Evolutionary conservation across 140 eudicot genomes (phyloP).

Genomic region (Cichorium intybus): DNA sequence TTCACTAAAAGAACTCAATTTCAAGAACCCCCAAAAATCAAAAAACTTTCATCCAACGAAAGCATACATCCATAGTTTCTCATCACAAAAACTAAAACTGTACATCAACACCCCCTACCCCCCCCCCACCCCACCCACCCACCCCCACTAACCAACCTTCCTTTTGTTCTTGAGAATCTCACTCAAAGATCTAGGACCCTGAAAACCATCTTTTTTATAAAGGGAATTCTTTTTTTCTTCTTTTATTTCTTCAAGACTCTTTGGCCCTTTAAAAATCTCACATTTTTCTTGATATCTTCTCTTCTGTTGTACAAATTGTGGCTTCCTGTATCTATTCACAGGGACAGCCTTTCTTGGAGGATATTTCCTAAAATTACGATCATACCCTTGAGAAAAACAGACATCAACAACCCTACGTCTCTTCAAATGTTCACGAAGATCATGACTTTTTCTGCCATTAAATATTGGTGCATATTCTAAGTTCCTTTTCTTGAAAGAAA

Average conservation of each 20-base stretch:
- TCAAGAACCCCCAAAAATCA: background rate
- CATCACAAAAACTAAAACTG: slow-evolving; percentile 24
- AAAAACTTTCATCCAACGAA: slow-evolving; percentile 12
- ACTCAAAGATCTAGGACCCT: slow-evolving; percentile 57
- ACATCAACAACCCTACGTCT: slow-evolving; percentile 31
- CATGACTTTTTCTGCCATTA: slow-evolving; percentile 29
- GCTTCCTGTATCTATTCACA: slow-evolving; percentile 21
- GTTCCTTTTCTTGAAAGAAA: slow-evolving; percentile 40
- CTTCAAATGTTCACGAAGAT: slow-evolving; percentile 54
- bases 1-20: slow-evolving; percentile 3
- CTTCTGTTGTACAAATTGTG: slow-evolving; percentile 16
- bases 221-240: no score
- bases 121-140: slow-evolving; percentile 11
- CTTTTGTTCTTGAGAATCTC: slow-evolving; percentile 49
- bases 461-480: background rate
- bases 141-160: slow-evolving; percentile 25
- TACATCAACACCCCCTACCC: slow-evolving; percentile 16
- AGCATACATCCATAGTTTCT: slow-evolving; percentile 19
- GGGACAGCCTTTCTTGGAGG: slow-evolving; percentile 11
- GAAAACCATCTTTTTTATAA: slow-evolving; percentile 36
- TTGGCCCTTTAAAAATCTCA: no score
- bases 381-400: slow-evolving; percentile 9
- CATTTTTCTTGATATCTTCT: slow-evolving; percentile 21
- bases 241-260: no score
- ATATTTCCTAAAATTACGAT: slow-evolving; percentile 18